Evolutionary conservation across 2,329 filamentous ascomycete genomes (phyloP), one percentile per base, ranked within the genome.

Genomic region (Calonectria pauciramosa): DNA sequence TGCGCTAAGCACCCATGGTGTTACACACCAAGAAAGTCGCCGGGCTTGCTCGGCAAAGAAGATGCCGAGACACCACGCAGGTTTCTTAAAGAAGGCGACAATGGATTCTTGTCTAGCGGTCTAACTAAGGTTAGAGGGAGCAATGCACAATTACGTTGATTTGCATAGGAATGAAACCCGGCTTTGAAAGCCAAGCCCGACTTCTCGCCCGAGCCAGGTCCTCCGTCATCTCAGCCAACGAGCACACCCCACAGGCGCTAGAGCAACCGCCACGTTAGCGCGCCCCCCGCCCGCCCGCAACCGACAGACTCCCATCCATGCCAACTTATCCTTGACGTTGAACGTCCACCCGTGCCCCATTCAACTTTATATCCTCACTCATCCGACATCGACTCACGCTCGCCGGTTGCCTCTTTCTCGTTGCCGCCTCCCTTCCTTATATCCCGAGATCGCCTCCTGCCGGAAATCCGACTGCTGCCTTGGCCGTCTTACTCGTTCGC

Each of bases 211-310:
- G 54, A 47, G 28, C 68, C 34, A 72, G 38, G 52, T 28, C 52
- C 71, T 63, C 69, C 60, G 49, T 51, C 56, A 52, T 51, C 32
- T 72, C 79, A 80, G 77, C 74, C 69, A 69, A 28, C 72, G 63
- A 66, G 26, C 73, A 76, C 69, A 75, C 74, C 73, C 79, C 72
- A 78, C 76, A 80, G 67, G 74, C 75, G 74, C 78, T 78, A 79
- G 71, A 77, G 52, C 71, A 79, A 73, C 78, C 75, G 73, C 77
- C 75, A 78, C 78, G 70, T 77, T 81, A 80, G 78, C 76, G 71
- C 69, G 66, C 56, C 56, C 56, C 56, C 56, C 56, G 54, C 73
- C 14, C 54, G 34, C 52, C 69, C 51, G 41, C 56, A 63, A 63
- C 56, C 56, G 56, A 41, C 34, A 63, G 59, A 26, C 54, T 68